A percentile compares a stretch with the other conserved stretches of the same genome.
Conservation (phyloP, 768 basidiomycete genomes). For the Mycena vitilis region DNA sequence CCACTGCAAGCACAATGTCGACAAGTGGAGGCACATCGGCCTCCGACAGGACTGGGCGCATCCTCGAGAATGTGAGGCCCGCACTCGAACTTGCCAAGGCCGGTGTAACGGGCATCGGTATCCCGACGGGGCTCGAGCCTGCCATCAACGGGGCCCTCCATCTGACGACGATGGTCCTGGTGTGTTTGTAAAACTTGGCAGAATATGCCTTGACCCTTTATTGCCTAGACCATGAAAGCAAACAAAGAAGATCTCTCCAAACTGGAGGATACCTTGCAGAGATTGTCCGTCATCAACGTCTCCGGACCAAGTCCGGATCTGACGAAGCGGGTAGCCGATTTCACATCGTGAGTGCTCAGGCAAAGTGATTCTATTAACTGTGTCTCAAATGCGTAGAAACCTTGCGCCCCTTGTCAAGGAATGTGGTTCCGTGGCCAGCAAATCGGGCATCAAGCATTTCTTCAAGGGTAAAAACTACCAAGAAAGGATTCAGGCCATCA, state of each 20-base stretch:
- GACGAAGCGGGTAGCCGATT: not conserved
- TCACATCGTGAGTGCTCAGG: not conserved
- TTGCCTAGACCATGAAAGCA: not conserved
- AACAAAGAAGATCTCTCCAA: constrained; percentile 12
- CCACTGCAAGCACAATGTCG: too few species aligned
- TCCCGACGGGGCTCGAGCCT: not conserved
- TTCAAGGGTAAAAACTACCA: not conserved
- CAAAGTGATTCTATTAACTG: too few species aligned
- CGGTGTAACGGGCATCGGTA: constrained; percentile 7
- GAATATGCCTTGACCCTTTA: not conserved
- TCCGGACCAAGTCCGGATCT: not conserved
- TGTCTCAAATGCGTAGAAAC: not conserved
- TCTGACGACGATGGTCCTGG: constrained; percentile 1
- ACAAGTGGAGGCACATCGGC: too few species aligned
- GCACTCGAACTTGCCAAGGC: constrained; percentile 5
- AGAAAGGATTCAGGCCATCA: not conserved
- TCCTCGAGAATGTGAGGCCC: not conserved
- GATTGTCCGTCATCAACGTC: not conserved
- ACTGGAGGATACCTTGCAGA: not conserved
- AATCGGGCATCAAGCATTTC: not conserved
- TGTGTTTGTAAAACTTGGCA: not conserved
- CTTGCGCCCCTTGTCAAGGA: not conserved
- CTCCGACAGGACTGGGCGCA: too few species aligned
- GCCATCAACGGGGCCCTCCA: not conserved
- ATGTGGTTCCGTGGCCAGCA: not conserved